Evolutionary conservation across 345 rosid species (phyloP).

Genomic region (Acer yangbiense): DNA sequence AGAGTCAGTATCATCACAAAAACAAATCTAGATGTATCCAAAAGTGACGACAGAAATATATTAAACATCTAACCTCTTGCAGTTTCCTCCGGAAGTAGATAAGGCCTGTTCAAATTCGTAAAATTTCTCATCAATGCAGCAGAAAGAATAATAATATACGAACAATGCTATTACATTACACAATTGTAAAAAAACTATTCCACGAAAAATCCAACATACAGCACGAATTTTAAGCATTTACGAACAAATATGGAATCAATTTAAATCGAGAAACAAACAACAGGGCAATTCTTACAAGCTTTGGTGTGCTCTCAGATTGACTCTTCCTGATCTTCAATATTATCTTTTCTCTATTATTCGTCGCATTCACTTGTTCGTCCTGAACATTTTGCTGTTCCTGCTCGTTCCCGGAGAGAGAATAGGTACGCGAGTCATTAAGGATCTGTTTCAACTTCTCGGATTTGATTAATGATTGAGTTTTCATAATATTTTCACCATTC

Average conservation of each 20-base stretch:
- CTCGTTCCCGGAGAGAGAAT: too few species aligned
- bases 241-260: too few species aligned
- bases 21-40: conserved; percentile 8
- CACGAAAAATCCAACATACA: not conserved
- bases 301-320: conserved; percentile 30
- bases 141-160: not conserved
- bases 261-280: not conserved
- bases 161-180: not conserved
- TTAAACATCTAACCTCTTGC: conserved; percentile 41
- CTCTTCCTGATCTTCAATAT: conserved; percentile 35
- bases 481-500: not conserved
- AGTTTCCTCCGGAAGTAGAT: conserved; percentile 36
- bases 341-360: conserved; percentile 26
- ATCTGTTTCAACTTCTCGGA: too few species aligned
- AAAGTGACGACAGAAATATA: not conserved
- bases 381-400: not conserved
- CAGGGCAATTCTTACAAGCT: conserved; percentile 14
- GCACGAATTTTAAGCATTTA: not conserved
- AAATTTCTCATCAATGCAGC: not conserved
- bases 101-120: conserved; percentile 35
- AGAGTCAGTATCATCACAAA: not conserved
- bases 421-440: too few species aligned
- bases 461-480: too few species aligned
- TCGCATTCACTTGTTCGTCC: conserved; percentile 13
- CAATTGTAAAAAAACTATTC: not conserved